Conservation (phyloP, 352 stramenopile genomes). For the Phytophthora melonis region DNA sequence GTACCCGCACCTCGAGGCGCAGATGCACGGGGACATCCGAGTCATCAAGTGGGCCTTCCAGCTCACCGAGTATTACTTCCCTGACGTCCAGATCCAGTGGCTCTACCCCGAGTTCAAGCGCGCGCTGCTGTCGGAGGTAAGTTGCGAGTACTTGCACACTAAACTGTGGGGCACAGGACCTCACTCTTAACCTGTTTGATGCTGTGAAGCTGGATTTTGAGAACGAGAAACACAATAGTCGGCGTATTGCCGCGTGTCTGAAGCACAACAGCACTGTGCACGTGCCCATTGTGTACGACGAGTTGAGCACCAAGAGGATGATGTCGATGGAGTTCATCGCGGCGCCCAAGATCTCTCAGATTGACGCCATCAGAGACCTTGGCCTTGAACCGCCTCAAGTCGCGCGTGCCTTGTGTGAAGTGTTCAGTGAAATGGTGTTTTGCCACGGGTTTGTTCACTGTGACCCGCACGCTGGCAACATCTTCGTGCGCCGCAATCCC, state of each 20-base stretch:
- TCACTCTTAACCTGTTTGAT: not conserved
- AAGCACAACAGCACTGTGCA: constrained; percentile 63
- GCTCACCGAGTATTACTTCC: constrained; percentile 87
- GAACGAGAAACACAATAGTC: constrained; percentile 86
- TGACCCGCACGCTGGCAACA: constrained; percentile 97
- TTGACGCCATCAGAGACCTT: constrained; percentile 80
- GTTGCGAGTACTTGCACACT: not conserved
- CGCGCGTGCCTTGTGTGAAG: constrained; percentile 88
- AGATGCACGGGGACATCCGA: constrained; percentile 79
- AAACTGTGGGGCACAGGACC: no score
- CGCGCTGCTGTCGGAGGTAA: constrained; percentile 74
- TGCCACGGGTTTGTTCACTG: constrained; percentile 96
- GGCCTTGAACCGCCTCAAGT: constrained; percentile 87
- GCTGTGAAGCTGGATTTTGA: constrained; percentile 79
- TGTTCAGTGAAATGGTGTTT: constrained; percentile 97
- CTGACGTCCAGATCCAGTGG: constrained; percentile 94
- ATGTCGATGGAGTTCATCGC: constrained; percentile 98
- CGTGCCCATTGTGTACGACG: constrained; percentile 89
- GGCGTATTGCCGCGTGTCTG: constrained; percentile 69
- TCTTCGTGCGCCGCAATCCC: constrained; percentile 84
- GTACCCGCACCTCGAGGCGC: constrained; percentile 87
- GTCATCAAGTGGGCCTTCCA: constrained; percentile 74
- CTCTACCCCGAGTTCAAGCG: constrained; percentile 96
- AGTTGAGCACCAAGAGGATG: constrained; percentile 90
- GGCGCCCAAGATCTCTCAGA: constrained; percentile 94